Evolutionary conservation across 768 basidiomycete species (phyloP), one percentile per base, ranked within the genome.

Genomic region (Tylopilus rubrobrunneus): DNA sequence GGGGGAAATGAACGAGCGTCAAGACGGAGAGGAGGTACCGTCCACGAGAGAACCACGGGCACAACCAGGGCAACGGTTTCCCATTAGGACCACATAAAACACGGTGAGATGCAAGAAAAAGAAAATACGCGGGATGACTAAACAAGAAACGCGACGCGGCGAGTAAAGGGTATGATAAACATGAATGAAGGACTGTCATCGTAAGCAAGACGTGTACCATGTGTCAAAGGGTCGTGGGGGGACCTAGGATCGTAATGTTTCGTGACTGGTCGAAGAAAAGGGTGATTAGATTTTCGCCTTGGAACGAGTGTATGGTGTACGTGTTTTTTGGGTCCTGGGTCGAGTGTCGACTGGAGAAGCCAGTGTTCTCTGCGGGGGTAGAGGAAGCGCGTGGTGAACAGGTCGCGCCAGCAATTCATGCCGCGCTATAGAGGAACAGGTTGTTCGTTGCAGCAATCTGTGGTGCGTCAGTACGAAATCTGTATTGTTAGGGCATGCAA

Each of bases 361-460:
- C 39, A 31, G 40, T 28, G 46, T 54, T 59, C 58, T 59, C 58
- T 57, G 56, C 31, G 23, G 31, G 44, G 53, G 49, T 41, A 34
- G 51, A 25, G 39, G 28, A 17, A 25, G 23, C 43, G 39, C 17
- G 47, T 45, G 42, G 46, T 42, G 54, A 48, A 49, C 9, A 37
- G 28, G 40, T n/a, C 1, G 45, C 41, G 40, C 55, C 14, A 25
- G 44, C 47, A 51, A 31, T 29, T 76, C 59, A 79, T 72, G 78
- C 76, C 31, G 77, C 67, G 47, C 67, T 69, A 33, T 69, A 69
- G 31, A 69, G 65, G 58, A 69, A 69, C 59, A 69, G 23, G 49
- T 71, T 72, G 65, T 70, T 71, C 63, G 94, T 98, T 41, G 94
- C 94, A 48, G 94, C 94, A 68, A 98, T 95, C 92, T 95, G 61